Conservation (phyloP, 306 rosid species). For the Dalbergia oliveri region DNA sequence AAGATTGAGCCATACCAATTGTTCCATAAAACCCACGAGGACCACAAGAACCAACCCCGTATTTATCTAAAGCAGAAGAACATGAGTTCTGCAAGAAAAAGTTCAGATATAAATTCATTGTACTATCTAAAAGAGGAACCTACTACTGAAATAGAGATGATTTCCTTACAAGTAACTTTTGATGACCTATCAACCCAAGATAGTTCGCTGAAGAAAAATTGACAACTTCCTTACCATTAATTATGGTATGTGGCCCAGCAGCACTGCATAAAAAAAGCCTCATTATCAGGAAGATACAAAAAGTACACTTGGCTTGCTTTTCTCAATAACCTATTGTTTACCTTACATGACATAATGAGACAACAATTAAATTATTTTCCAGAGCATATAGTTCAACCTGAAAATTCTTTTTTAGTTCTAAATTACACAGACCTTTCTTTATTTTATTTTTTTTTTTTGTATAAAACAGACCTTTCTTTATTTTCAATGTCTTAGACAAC, state of each 20-base stretch:
- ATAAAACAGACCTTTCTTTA: background rate
- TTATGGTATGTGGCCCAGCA: constrained; percentile 85
- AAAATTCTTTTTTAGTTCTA: background rate
- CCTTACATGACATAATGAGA: constrained; percentile 21
- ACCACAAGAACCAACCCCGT: constrained; percentile 99
- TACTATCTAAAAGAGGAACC: constrained; percentile 11
- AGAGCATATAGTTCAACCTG: constrained; percentile 20
- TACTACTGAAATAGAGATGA: constrained; percentile 36
- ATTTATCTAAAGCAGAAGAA: constrained; percentile 90
- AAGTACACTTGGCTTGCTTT: constrained; percentile 7
- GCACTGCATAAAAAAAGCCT: constrained; percentile 73
- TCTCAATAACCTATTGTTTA: constrained; percentile 31
- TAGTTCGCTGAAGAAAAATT: constrained; percentile 96
- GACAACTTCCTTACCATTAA: constrained; percentile 91
- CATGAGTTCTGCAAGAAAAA: constrained; percentile 80
- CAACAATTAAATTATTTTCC: background rate
- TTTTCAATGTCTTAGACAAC: constrained; percentile 13
- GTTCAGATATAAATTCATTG: constrained; percentile 42
- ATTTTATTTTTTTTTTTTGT: too few species aligned
- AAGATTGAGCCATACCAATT: constrained; percentile 69
- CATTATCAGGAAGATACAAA: constrained; percentile 39
- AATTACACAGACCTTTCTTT: background rate
- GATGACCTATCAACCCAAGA: constrained; percentile 92
- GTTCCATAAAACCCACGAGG: constrained; percentile 99
- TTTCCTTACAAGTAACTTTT: constrained; percentile 79